Evolutionary conservation across 1,284 basidiomycete genomes (phyloP), one percentile per base, ranked within the genome.

Genomic region (Puccinia sorghi): DNA sequence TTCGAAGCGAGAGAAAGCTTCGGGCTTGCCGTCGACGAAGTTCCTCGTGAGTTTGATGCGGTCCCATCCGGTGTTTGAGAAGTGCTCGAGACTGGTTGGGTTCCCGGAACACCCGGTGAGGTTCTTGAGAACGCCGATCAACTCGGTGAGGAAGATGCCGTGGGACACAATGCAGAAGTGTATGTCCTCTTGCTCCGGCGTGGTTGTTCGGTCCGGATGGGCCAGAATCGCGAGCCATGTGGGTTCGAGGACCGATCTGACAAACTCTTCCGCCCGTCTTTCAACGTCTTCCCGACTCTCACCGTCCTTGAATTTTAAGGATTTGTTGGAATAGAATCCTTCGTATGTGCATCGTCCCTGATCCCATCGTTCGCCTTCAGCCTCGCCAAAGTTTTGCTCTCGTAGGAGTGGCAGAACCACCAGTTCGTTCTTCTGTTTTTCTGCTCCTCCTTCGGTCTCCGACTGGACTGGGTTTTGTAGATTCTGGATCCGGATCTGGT

Each of bases 161-260:
- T 73, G 71, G 7, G 71, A 73, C 56, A 73, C 71, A 32, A 73
- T 59, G 9, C 54, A 59, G 43, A 73, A 73, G 56, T 73, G 71
- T 7, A 72, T 32, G 6, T 46, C 43, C 15, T 70, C 1, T 6
- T 57, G 3, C 7, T n/a, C n/a, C n/a, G n/a, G n/a, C n/a, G n/a
- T n/a, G n/a, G n/a, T n/a, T n/a, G n/a, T n/a, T n/a, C n/a, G n/a
- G 43, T 46, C 43, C 8, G 43, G 6, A 22, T 27, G n/a, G n/a
- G n/a, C n/a, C n/a, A n/a, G n/a, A n/a, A 73, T 61, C 22, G 57
- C 61, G 9, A 48, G 8, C 69, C 71, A 73, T 27, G 43, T 39
- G 6, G 71, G 56, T 17, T 46, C 22, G 27, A 73, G 20, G 32
- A 63, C n/a, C 56, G 59, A 12, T 22, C 39, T 12, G 39, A 61